Conservation (phyloP, 78 protist genomes). For the Tieghemostelium lacteum region DNA sequence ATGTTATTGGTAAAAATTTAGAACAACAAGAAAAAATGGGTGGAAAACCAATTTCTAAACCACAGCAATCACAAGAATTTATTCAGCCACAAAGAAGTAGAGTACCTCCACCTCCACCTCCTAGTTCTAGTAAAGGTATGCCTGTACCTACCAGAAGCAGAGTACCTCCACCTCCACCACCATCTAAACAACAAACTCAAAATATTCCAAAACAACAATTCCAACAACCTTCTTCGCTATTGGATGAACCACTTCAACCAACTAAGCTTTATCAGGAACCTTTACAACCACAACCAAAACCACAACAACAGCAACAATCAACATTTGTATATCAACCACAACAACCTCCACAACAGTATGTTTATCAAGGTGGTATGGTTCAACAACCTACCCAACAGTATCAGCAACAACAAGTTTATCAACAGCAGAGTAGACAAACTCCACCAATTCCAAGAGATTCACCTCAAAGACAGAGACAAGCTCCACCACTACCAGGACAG, state of each 20-base stretch:
- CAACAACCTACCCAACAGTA: not conserved
- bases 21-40: not conserved
- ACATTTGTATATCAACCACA: not conserved
- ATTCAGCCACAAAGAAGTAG: slow-evolving; percentile 1
- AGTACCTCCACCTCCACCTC: slow-evolving; percentile 66
- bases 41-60: not conserved
- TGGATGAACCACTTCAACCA: slow-evolving; percentile 30
- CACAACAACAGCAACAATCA: slow-evolving; percentile 5
- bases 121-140: not conserved
- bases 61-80: too few relatives aligned
- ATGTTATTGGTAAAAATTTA: slow-evolving; percentile 58
- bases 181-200: slow-evolving; percentile 2
- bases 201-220: not conserved
- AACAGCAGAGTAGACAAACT: not conserved
- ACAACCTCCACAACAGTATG: not conserved
- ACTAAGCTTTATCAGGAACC: not conserved
- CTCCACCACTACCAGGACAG: too few relatives aligned
- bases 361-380: slow-evolving; percentile 6
- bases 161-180: slow-evolving; percentile 15
- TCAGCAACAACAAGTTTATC: not conserved
- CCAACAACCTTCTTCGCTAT: not conserved
- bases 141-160: not conserved
- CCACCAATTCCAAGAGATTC: not conserved
- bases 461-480: too few relatives aligned
- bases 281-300: not conserved